phyloP scores from a whole-genome alignment of 2,329 filamentous ascomycete species.

The Sporothrix inflata region DNA sequence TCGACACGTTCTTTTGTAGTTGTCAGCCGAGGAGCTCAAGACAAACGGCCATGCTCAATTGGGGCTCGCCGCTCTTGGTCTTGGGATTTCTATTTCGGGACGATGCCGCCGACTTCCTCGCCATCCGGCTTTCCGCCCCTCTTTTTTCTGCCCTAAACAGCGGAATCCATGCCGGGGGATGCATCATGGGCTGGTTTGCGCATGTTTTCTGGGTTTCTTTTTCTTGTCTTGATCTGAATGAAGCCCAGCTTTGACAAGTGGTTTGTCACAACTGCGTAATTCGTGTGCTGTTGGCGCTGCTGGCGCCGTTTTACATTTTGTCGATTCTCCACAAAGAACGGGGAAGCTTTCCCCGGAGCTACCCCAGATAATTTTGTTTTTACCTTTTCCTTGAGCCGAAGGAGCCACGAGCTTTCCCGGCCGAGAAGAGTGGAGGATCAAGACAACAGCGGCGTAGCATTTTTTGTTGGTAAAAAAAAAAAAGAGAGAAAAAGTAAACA shows the following conservation, averaged over 20 bases:
- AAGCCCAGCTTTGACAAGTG: background rate
- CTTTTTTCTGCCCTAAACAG: background rate
- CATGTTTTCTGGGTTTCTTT: background rate
- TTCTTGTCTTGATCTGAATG: background rate
- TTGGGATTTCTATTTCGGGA: slow-evolving; percentile 1
- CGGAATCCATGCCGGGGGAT: background rate
- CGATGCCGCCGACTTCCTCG: background rate
- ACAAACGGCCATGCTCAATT: background rate
- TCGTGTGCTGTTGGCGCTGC: background rate
- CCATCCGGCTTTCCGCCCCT: background rate
- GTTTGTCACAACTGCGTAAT: background rate
- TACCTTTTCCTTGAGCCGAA: background rate
- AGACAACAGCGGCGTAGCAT: background rate
- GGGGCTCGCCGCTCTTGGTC: background rate
- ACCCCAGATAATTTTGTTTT: background rate
- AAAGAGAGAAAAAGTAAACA: background rate
- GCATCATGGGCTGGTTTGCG: background rate
- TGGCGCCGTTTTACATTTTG: background rate
- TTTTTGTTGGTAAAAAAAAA: background rate
- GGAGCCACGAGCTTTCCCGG: background rate
- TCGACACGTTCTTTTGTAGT: background rate
- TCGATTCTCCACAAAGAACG: background rate
- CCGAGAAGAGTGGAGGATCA: background rate
- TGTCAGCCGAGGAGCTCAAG: background rate
- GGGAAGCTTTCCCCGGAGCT: slow-evolving; percentile 1